phyloP scores from a whole-genome alignment of 805 yeast species.

The Diddensiella santjacobensis region DNA sequence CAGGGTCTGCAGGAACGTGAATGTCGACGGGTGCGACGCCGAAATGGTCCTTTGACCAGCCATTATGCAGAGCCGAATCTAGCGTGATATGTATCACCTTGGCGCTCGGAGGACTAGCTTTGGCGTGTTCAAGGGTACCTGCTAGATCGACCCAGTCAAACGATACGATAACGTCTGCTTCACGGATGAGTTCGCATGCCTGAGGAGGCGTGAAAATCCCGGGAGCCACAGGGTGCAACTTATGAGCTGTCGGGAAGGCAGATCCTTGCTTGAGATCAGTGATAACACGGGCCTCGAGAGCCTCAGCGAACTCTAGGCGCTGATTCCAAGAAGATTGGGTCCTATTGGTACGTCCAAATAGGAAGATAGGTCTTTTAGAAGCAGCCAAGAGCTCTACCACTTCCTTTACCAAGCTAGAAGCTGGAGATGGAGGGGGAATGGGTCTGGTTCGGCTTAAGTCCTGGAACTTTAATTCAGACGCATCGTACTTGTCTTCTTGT shows the following conservation, averaged over 20 bases:
- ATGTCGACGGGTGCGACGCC: background rate
- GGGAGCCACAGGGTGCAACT: background rate
- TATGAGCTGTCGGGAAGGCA: background rate
- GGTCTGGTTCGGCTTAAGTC: background rate
- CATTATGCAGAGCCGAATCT: background rate
- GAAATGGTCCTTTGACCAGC: constrained; percentile 2
- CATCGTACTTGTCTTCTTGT: background rate
- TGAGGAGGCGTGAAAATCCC: constrained; percentile 1
- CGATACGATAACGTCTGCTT: background rate
- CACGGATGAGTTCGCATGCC: background rate
- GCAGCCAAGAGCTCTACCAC: background rate
- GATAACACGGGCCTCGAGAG: background rate
- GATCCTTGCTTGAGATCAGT: constrained; percentile 1
- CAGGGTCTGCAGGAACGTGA: background rate
- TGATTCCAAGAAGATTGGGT: background rate
- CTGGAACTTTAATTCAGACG: background rate
- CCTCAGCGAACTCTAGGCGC: background rate
- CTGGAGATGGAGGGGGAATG: background rate
- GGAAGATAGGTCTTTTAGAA: background rate
- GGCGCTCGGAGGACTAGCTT: background rate
- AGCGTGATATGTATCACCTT: background rate
- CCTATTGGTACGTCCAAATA: background rate
- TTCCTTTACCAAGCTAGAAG: background rate
- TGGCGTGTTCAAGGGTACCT: background rate
- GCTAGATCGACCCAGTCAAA: constrained; percentile 4